Evolutionary conservation across 495 filamentous ascomycete species (phyloP).

Genomic region (Bacidia gigantensis): DNA sequence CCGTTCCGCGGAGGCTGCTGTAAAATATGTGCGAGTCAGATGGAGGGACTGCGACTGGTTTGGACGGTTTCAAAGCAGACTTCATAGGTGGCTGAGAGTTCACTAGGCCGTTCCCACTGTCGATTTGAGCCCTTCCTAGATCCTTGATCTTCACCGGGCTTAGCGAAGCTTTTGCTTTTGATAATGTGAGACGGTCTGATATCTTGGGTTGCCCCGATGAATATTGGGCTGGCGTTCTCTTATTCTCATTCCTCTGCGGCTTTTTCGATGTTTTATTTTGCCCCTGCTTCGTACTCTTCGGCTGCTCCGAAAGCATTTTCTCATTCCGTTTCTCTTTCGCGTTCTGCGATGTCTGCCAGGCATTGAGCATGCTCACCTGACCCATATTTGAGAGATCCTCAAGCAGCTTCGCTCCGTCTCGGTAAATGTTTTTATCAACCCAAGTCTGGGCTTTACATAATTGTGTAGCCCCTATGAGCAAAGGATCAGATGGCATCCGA

Average conservation of each 20-base stretch:
- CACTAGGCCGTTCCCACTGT: background rate
- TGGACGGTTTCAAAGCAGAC: slow-evolving; percentile 14
- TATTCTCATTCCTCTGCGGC: background rate
- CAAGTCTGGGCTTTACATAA: slow-evolving; percentile 43
- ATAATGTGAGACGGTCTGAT: slow-evolving; percentile 14
- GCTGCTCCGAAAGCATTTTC: background rate
- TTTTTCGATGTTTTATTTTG: background rate
- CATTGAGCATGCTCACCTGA: slow-evolving; percentile 10
- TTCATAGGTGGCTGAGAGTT: slow-evolving; percentile 8
- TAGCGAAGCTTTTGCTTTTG: slow-evolving; percentile 10
- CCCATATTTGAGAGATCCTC: slow-evolving; percentile 30
- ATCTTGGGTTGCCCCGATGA: slow-evolving; percentile 11
- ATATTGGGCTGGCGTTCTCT: background rate
- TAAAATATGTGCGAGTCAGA: slow-evolving; percentile 40
- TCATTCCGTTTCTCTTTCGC: background rate
- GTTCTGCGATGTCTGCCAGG: slow-evolving; percentile 13
- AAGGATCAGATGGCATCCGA: slow-evolving; percentile 19
- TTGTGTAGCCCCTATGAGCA: slow-evolving; percentile 42
- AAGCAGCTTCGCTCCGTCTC: slow-evolving; percentile 27
- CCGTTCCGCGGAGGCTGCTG: slow-evolving; percentile 59
- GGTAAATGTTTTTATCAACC: slow-evolving; percentile 39
- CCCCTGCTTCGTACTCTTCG: background rate
- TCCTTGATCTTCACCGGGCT: slow-evolving; percentile 1
- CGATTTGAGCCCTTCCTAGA: background rate
- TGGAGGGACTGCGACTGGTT: slow-evolving; percentile 19